Evolutionary conservation across 202 grass and related monocot genomes (phyloP), one percentile per base, ranked within the genome.

Genomic region (Zizania palustris): DNA sequence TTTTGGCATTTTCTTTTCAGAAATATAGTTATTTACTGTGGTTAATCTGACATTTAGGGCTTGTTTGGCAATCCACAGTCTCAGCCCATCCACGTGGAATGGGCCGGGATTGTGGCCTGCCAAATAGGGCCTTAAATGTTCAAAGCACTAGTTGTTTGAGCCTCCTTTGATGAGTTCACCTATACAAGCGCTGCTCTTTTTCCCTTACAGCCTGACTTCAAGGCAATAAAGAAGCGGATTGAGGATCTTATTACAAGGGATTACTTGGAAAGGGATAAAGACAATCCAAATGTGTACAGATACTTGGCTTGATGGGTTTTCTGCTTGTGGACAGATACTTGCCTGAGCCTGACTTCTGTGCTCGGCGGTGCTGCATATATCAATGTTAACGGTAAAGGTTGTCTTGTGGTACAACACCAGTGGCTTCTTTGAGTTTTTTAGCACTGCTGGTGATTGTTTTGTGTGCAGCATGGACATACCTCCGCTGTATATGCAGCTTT

Each of bases 181-280:
- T 18, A 40, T 56, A 49, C 22, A 21, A 67, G 3, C 15, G 6
- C 5, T 37, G 3, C 5, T 15, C 12, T 60, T 7, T 40, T 69
- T 36, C 45, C 18, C 37, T 1, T 83, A 46, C 86, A 97, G 93
- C 93, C 93, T 6, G 93, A 97, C 73, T 91, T 97, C 72, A 93
- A 97, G 80, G 90, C 88, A 46, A 97, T 97, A 21, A 93, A 97
- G 90, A 95, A 91, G 79, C 84, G 92, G 54, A 90, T 92, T 42
- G 93, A 96, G 73, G 89, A 92, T 71, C 85, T 97, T 69, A 97
- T 97, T 59, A 88, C 85, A 59, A 85, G 89, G 63, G 92, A 92
- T 69, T 96, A 96, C 81, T 69, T 96, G 76, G 92, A 92, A 82
- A 85, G 89, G 66, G 89, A 96, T 28, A 92, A 90, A 83, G 86